Percentiles rank a stretch among this genome's conserved stretches.
These are phyloP conservation scores for Colletotrichum tabaci DNA, from an alignment of 2,329 filamentous ascomycete species.

Conservation along the genomic window DNA sequence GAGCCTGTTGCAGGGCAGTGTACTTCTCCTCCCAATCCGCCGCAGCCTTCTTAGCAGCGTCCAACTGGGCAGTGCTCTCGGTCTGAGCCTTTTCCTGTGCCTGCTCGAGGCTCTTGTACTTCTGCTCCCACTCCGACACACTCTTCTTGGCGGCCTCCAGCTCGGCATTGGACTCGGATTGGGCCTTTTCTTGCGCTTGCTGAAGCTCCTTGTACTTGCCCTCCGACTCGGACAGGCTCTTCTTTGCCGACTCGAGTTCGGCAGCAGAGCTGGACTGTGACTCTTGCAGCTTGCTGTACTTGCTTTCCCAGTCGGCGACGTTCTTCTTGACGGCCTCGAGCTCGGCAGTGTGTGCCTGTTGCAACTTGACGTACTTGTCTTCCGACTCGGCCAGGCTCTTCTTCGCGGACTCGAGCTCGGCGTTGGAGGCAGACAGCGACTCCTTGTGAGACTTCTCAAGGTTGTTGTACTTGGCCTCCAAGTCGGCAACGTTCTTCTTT, in stretches of 20 bases:
- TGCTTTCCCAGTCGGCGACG: constrained; percentile 46
- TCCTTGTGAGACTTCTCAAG: constrained; percentile 32
- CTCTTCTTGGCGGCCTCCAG: constrained; percentile 33
- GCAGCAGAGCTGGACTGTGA: constrained; percentile 44
- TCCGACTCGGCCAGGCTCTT: constrained; percentile 44
- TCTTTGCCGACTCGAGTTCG: constrained; percentile 44
- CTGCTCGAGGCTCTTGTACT: constrained; percentile 45
- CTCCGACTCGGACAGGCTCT: constrained; percentile 44
- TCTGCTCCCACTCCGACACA: constrained; percentile 46
- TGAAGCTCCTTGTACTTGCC: constrained; percentile 50
- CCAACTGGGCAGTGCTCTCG: constrained; percentile 42
- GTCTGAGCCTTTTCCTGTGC: constrained; percentile 48
- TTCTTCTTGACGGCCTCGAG: constrained; percentile 39
- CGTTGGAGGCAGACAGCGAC: constrained; percentile 13
- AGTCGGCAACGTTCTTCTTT: constrained; percentile 48
- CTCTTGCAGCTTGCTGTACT: constrained; percentile 44
- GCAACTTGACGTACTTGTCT: constrained; percentile 44
- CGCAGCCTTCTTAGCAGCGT: constrained; percentile 41
- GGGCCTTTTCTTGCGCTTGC: constrained; percentile 45
- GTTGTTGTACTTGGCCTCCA: constrained; percentile 46
- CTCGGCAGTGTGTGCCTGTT: constrained; percentile 40
- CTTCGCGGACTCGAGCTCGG: constrained; percentile 34
- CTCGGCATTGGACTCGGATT: constrained; percentile 47
- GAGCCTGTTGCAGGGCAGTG: constrained; percentile 44
- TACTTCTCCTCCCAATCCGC: constrained; percentile 50